Percentiles rank a stretch among this genome's conserved stretches.
Conservation (phyloP, 1,284 basidiomycete species). For the Prillingera fragicola region DNA sequence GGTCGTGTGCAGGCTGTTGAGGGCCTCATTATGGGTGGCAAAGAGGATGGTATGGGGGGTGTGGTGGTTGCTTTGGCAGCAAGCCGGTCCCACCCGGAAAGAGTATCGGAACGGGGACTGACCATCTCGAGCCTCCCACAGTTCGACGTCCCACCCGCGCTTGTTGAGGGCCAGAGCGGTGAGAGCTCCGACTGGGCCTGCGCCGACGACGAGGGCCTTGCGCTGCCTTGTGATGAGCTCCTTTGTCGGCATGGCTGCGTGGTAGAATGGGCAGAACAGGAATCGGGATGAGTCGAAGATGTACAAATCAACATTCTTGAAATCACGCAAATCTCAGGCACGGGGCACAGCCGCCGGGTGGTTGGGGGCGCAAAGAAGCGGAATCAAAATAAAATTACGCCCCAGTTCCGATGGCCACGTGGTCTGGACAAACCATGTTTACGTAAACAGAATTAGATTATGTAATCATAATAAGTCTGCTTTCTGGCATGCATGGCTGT, state of each 20-base stretch:
- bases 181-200: constrained; percentile 91
- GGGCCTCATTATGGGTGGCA: not conserved
- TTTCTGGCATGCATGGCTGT: no score
- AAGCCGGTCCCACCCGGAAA: not conserved
- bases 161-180: constrained; percentile 79
- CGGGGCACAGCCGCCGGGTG: no score
- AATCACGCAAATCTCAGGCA: not conserved
- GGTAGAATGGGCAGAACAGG: constrained; percentile 28
- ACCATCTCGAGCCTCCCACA: constrained; percentile 87
- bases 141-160: constrained; percentile 77
- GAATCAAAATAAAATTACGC: no score
- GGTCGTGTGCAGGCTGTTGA: not conserved
- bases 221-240: constrained; percentile 18
- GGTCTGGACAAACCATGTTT: no score
- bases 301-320: constrained; percentile 28
- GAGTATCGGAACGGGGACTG: constrained; percentile 34
- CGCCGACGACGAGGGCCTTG: constrained; percentile 59
- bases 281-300: constrained; percentile 36
- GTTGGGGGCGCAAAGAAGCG: no score
- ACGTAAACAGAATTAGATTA: no score
- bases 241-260: constrained; percentile 24
- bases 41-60: not conserved
- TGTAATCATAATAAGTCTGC: no score
- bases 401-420: no score
- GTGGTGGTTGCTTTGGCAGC: not conserved